These are phyloP conservation scores for Paxillus involutus DNA, from an alignment of 768 basidiomycete genomes.

Conservation along the genomic window DNA sequence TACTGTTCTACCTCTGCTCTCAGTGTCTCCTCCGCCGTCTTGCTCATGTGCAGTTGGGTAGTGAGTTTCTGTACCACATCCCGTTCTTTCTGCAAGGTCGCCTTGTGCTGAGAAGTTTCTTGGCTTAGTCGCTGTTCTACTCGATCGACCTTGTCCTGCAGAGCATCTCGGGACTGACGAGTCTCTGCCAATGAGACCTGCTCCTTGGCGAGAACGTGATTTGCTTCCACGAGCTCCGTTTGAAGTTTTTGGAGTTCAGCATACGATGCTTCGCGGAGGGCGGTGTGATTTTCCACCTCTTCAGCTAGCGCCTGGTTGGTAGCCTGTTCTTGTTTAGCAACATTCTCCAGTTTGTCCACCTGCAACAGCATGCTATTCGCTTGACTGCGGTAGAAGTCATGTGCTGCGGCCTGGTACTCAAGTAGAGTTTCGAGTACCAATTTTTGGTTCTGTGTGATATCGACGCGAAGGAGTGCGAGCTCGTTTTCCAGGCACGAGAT, in stretches of 20 bases:
- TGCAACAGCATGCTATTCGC: constrained; percentile 33
- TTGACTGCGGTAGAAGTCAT: constrained; percentile 38
- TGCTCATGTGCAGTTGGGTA: constrained; percentile 49
- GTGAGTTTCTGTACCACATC: constrained; percentile 49
- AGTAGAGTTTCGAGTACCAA: constrained; percentile 9
- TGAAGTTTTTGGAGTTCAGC: constrained; percentile 41
- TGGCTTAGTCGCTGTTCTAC: constrained; percentile 29
- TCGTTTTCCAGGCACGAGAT: constrained; percentile 17
- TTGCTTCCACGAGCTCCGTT: constrained; percentile 33
- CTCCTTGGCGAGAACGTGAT: constrained; percentile 20
- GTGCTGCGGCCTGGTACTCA: constrained; percentile 20
- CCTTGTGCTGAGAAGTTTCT: constrained; percentile 34
- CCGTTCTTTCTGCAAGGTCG: constrained; percentile 44
- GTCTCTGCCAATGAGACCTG: constrained; percentile 17
- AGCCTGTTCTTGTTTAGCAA: constrained; percentile 13
- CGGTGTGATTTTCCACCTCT: constrained; percentile 42
- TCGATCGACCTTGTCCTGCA: constrained; percentile 27
- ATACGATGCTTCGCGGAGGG: constrained; percentile 42
- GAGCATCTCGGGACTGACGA: constrained; percentile 18
- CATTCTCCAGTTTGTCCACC: constrained; percentile 7
- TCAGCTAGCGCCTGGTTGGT: constrained; percentile 20
- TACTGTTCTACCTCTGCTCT: constrained; percentile 69
- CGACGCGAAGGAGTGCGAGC: constrained; percentile 16
- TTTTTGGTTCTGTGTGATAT: constrained; percentile 9
- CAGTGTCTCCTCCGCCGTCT: constrained; percentile 67